These are phyloP conservation scores for Calonectria ilicicola DNA, from an alignment of 2,329 filamentous ascomycete genomes.

Conservation along the genomic window DNA sequence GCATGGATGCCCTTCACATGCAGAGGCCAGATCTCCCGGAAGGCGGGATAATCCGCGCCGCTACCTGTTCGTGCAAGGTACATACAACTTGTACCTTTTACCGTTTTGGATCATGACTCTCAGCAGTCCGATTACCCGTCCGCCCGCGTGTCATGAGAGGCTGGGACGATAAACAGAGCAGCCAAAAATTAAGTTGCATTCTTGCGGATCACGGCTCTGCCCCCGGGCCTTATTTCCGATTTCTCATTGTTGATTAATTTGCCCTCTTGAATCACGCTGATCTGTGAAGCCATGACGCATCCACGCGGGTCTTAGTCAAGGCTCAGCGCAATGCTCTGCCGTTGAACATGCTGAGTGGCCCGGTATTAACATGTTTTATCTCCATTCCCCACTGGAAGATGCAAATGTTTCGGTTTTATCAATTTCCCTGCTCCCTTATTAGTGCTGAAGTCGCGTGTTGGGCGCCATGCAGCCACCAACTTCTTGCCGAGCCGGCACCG, in stretches of 20 bases:
- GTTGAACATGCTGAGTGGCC: background rate
- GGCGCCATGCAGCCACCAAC: background rate
- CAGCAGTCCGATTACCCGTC: background rate
- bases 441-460: background rate
- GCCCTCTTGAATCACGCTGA: background rate
- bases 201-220: background rate
- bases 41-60: slow-evolving; percentile 28
- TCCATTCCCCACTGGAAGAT: background rate
- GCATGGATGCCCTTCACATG: slow-evolving; percentile 29
- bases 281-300: background rate
- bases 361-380: slow-evolving; percentile 20
- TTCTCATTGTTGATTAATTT: background rate
- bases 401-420: background rate
- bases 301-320: background rate
- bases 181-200: background rate
- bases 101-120: background rate
- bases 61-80: background rate
- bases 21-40: slow-evolving; percentile 44
- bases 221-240: background rate
- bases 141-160: background rate
- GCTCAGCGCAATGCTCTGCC: background rate
- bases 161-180: background rate
- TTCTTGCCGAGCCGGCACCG: slow-evolving; percentile 30
- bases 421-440: background rate
- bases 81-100: background rate